These are phyloP conservation scores for Penium margaritaceum DNA, from an alignment of 139 green algal species.

Conservation along the genomic window DNA sequence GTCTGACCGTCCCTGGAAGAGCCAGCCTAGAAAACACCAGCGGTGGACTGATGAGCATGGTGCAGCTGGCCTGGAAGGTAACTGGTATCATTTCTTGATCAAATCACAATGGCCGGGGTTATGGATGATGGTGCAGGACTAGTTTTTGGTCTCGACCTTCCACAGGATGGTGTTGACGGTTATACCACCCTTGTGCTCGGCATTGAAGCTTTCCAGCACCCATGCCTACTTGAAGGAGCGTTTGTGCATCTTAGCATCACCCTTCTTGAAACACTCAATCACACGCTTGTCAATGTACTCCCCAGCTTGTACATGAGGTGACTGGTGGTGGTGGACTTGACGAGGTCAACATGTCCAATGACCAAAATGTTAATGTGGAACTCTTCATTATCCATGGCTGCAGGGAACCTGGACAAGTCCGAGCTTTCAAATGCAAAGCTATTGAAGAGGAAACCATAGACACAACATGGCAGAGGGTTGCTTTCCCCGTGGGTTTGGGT, in stretches of 20 bases:
- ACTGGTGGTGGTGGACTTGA: conserved; percentile 94
- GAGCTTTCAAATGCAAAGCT: too few relatives aligned
- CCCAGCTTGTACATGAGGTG: conserved; percentile 96
- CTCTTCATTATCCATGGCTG: conserved; percentile 55
- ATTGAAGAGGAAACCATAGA: too few relatives aligned
- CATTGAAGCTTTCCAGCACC: conserved; percentile 87
- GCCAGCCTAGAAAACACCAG: conserved; percentile 52
- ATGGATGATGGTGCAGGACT: conserved; percentile 87
- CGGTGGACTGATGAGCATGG: conserved; percentile 78
- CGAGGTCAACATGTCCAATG: conserved; percentile 85
- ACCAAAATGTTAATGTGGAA: conserved; percentile 59
- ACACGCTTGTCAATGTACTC: conserved; percentile 97
- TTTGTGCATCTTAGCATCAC: conserved; percentile 75
- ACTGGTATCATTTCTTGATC: conserved; percentile 99
- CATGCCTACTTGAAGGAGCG: conserved; percentile 87
- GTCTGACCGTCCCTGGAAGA: conserved; percentile 84
- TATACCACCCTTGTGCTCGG: conserved; percentile 63
- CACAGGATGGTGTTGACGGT: conserved; percentile 87
- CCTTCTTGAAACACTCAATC: conserved; percentile 88
- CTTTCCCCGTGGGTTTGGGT: too few relatives aligned
- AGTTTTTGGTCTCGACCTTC: conserved; percentile 99
- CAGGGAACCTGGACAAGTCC: too few relatives aligned
- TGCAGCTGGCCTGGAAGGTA: conserved; percentile 50
- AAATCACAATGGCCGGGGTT: conserved; percentile 88
- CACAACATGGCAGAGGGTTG: too few relatives aligned